Conservation (phyloP, 2,329 filamentous ascomycete species). For the Alternaria incomplexa region DNA sequence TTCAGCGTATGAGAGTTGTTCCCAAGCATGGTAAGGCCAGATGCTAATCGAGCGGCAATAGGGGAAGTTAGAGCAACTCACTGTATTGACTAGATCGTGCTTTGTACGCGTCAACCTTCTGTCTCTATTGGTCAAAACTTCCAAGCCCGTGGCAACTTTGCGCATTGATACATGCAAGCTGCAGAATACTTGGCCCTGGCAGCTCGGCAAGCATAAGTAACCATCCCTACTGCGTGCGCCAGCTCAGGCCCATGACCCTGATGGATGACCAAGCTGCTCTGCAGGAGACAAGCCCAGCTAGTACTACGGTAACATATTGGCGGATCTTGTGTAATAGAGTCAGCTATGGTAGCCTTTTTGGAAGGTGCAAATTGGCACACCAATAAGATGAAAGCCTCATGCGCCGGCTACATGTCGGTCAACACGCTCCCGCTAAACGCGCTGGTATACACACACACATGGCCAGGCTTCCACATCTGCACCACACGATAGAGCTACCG, state of each 20-base stretch:
- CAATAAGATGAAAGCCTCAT: conserved; percentile 12
- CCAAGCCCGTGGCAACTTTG: conserved; percentile 31
- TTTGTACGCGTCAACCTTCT: conserved; percentile 26
- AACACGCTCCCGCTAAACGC: conserved; percentile 14
- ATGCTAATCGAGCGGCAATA: not conserved
- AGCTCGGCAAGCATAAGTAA: conserved; percentile 34
- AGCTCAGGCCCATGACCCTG: conserved; percentile 25
- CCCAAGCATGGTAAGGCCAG: not conserved
- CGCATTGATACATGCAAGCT: conserved; percentile 30
- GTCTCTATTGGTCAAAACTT: conserved; percentile 24
- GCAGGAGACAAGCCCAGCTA: conserved; percentile 19
- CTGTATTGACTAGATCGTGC: conserved; percentile 23
- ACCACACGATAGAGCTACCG: conserved; percentile 4
- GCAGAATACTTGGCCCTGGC: conserved; percentile 31
- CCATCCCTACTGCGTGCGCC: conserved; percentile 24
- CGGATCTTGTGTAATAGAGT: conserved; percentile 30
- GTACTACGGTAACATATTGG: conserved; percentile 15
- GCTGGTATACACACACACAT: conserved; percentile 2
- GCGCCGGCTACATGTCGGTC: conserved; percentile 10
- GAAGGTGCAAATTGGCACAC: not conserved
- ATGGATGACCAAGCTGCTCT: conserved; percentile 22
- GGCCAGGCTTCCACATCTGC: conserved; percentile 24
- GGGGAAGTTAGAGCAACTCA: conserved; percentile 17
- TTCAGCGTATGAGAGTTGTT: conserved; percentile 9
- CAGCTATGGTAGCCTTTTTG: conserved; percentile 21